Percentiles rank a stretch among this genome's conserved stretches.
Evolutionary conservation across 352 stramenopile species (phyloP).

Genomic region (Globisporangium solare): DNA sequence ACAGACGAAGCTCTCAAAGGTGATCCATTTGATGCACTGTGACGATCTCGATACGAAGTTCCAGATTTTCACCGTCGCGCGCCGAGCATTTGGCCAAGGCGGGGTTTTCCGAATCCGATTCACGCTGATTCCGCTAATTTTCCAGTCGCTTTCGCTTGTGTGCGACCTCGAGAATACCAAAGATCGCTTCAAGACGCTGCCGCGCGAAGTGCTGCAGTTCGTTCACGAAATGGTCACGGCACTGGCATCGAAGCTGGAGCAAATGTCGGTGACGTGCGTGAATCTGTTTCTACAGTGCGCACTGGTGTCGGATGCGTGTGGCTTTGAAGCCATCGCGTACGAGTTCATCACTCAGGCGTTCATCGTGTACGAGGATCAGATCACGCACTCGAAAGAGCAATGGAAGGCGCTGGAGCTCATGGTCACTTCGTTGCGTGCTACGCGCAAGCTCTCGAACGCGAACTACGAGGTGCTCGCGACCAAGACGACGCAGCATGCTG

Average conservation of each 20-base stretch:
- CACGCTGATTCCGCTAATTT: conserved; percentile 93
- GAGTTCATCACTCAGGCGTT: conserved; percentile 96
- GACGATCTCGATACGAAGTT: conserved; percentile 58
- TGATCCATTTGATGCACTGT: conserved; percentile 92
- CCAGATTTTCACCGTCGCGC: conserved; percentile 53
- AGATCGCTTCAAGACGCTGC: conserved; percentile 37
- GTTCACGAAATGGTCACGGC: conserved; percentile 96
- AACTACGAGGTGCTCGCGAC: conserved; percentile 96
- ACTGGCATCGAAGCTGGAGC: conserved; percentile 76
- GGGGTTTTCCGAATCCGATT: conserved; percentile 86
- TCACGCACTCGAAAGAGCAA: conserved; percentile 90
- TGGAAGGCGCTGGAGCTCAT: conserved; percentile 87
- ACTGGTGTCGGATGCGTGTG: conserved; percentile 76
- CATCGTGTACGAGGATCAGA: conserved; percentile 96
- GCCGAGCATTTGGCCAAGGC: conserved; percentile 78
- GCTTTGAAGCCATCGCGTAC: conserved; percentile 92
- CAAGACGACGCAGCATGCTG: conserved; percentile 95
- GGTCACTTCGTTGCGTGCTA: conserved; percentile 84
- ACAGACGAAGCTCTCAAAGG: conserved; percentile 88
- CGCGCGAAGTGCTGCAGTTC: conserved; percentile 96
- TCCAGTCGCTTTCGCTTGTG: conserved; percentile 84
- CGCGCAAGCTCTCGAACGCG: conserved; percentile 67
- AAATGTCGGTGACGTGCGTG: conserved; percentile 75
- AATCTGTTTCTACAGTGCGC: conserved; percentile 95
- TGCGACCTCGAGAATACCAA: conserved; percentile 26